A percentile compares a stretch with the other conserved stretches of the same genome.
Conservation (phyloP, 768 basidiomycete genomes). For the Tulasnella sp. region DNA sequence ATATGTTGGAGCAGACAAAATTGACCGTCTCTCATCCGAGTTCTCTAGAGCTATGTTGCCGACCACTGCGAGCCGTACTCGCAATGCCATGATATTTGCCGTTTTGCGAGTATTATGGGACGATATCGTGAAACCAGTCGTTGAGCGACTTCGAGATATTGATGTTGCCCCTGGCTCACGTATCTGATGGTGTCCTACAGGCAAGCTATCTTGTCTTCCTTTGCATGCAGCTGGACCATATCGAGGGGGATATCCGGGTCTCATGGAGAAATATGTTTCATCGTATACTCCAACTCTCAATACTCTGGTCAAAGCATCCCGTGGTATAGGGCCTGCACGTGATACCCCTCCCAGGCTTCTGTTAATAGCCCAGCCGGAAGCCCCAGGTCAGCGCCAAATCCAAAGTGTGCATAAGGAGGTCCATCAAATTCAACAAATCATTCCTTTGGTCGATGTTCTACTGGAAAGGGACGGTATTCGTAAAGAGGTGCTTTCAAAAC, state of each 20-base stretch:
- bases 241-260: neutral
- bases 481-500: no score
- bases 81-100: neutral
- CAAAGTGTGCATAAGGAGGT: neutral
- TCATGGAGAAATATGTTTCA: neutral
- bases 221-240: neutral
- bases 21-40: neutral
- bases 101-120: neutral
- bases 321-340: no score
- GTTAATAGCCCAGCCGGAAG: neutral
- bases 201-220: neutral
- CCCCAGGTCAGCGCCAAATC: neutral
- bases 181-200: neutral
- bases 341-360: neutral
- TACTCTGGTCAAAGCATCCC: neutral
- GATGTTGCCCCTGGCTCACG: neutral
- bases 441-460: no score
- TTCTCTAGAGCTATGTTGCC: neutral
- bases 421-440: no score
- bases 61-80: neutral
- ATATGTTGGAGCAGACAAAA: neutral
- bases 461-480: no score
- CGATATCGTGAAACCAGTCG: neutral
- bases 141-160: neutral
- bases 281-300: conserved; percentile 2